Percentiles rank a stretch among this genome's conserved stretches.
Conservation (phyloP, 352 stramenopile genomes). For the Pythium phragmiticola region DNA sequence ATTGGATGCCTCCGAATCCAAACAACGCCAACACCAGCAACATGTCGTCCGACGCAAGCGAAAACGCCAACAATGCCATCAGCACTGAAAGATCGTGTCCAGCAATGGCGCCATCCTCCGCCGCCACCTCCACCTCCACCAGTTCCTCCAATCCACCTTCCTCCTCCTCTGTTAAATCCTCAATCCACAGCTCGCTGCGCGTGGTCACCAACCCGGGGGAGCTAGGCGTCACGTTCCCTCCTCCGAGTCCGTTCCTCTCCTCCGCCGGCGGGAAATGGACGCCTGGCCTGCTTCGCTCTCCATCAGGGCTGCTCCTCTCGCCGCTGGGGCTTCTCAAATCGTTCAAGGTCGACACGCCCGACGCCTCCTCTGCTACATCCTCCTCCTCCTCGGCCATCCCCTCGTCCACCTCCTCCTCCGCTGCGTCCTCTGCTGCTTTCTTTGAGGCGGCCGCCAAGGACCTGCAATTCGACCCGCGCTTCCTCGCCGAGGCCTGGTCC, state of each 20-base stretch:
- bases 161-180: constrained; percentile 7
- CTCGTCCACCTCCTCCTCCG: not conserved
- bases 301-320: constrained; percentile 23
- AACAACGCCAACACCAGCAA: constrained; percentile 5
- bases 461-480: constrained; percentile 47
- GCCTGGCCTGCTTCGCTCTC: constrained; percentile 20
- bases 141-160: not conserved
- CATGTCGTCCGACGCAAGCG: constrained; percentile 11
- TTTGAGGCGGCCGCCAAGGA: constrained; percentile 29
- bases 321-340: constrained; percentile 17
- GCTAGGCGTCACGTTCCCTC: constrained; percentile 17
- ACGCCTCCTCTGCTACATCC: not conserved
- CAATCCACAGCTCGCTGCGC: constrained; percentile 23
- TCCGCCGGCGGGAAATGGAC: constrained; percentile 20
- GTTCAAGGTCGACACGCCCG: constrained; percentile 13
- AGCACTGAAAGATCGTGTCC: not conserved
- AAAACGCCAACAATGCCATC: constrained; percentile 8
- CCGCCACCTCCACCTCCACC: not conserved
- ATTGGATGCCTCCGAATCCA: constrained; percentile 14
- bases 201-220: constrained; percentile 25
- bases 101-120: constrained; percentile 1
- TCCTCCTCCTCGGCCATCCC: not conserved
- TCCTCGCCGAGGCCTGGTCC: constrained; percentile 40
- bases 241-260: constrained; percentile 11
- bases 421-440: constrained; percentile 1